phyloP scores from a whole-genome alignment of 345 rosid genomes.

The Psidium guajava region DNA sequence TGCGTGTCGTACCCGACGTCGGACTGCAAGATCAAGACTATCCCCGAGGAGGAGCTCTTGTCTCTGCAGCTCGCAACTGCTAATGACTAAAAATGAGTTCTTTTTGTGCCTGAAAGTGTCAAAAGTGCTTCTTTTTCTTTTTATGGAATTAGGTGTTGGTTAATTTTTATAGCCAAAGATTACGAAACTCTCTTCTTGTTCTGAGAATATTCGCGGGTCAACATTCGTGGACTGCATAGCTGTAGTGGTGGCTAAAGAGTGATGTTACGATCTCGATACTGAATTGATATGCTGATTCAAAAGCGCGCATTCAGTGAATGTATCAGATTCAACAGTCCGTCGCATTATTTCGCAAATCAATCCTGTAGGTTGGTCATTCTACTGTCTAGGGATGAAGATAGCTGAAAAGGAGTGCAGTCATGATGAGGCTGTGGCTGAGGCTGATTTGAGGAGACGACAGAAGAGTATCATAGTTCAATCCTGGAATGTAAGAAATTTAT shows the following conservation, averaged over 20 bases:
- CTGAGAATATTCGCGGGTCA: not conserved
- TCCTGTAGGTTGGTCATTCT: not conserved
- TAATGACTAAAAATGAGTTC: slow-evolving; percentile 31
- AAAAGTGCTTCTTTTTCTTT: not conserved
- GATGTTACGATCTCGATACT: not conserved
- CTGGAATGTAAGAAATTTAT: not conserved
- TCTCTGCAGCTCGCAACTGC: slow-evolving; percentile 83
- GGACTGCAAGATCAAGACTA: slow-evolving; percentile 70
- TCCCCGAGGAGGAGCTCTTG: slow-evolving; percentile 87
- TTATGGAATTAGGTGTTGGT: not conserved
- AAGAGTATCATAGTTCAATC: not conserved
- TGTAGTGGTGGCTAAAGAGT: not conserved
- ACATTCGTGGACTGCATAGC: not conserved
- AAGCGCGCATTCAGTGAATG: not conserved
- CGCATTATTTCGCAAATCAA: not conserved
- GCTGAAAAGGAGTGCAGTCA: not conserved
- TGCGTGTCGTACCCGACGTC: slow-evolving; percentile 80
- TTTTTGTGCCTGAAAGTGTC: not conserved
- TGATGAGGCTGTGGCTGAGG: not conserved
- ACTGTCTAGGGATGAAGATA: not conserved
- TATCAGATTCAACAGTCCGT: not conserved
- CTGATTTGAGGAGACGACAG: not conserved
- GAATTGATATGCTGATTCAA: not conserved
- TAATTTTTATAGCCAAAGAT: not conserved
- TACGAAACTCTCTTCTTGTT: not conserved